Percentiles rank a stretch among this genome's conserved stretches.
phyloP scores from a whole-genome alignment of 192 early-diverging fungal species.

The Lunasporangiospora selenospora region DNA sequence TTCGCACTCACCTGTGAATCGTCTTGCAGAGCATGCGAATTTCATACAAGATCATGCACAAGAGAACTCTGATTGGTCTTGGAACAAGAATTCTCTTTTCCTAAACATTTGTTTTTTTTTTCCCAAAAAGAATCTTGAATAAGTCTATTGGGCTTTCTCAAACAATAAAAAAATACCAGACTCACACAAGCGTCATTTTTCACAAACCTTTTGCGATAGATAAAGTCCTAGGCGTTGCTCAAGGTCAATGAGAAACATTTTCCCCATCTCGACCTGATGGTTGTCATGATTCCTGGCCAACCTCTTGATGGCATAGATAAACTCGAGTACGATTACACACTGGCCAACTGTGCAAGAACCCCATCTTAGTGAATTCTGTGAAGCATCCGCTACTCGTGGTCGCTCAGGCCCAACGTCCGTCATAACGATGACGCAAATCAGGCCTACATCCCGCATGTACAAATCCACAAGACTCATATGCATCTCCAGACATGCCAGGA shows the following conservation, averaged over 20 bases:
- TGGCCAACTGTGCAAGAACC: slow-evolving; percentile 63
- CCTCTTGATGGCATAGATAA: slow-evolving; percentile 55
- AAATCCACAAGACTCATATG: slow-evolving; percentile 58
- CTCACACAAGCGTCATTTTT: too few relatives aligned
- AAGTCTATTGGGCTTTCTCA: background rate
- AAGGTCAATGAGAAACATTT: slow-evolving; percentile 64
- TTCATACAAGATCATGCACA: slow-evolving; percentile 57
- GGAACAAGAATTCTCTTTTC: slow-evolving; percentile 57
- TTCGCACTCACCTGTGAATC: slow-evolving; percentile 48
- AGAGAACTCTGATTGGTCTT: slow-evolving; percentile 54
- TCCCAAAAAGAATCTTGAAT: background rate
- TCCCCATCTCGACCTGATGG: slow-evolving; percentile 55
- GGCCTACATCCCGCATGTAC: slow-evolving; percentile 62
- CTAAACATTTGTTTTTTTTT: slow-evolving; percentile 34
- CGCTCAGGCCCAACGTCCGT: slow-evolving; percentile 56
- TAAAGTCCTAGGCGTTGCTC: slow-evolving; percentile 58
- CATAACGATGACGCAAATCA: slow-evolving; percentile 60
- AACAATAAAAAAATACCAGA: too few relatives aligned
- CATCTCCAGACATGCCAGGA: slow-evolving; percentile 49
- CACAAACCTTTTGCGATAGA: slow-evolving; percentile 45
- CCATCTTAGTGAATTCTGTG: slow-evolving; percentile 39
- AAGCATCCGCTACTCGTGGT: slow-evolving; percentile 10
- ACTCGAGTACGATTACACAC: slow-evolving; percentile 57
- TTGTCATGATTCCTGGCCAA: slow-evolving; percentile 45
- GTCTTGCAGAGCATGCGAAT: slow-evolving; percentile 65